Evolutionary conservation across 495 filamentous ascomycete species (phyloP), one percentile per base, ranked within the genome.

Genomic region (Venustampulla echinocandica): DNA sequence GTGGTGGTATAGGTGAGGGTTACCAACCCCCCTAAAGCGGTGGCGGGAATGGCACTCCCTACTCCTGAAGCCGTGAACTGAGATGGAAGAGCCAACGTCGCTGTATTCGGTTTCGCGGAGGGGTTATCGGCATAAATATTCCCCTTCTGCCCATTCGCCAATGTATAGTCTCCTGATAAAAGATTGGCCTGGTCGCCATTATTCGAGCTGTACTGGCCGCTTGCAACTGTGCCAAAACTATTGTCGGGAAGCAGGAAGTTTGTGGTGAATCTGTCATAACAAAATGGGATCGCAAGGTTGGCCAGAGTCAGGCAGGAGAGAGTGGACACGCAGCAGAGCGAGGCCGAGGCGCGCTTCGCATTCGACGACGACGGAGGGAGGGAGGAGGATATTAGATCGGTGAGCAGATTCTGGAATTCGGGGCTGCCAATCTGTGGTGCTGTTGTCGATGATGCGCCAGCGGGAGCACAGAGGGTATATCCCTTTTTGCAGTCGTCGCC

Each of bases 181-280:
- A 69, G 42, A 42, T 70, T 68, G 0, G 57, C 64, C 0, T 21
- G 54, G 18, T 58, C 54, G 34, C 62, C 64, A 19, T 37, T 36
- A 4, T 47, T 38, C 0, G 53, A 51, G 9, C 33, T 64, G 47
- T 66, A 69, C 10, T 59, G 33, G 25, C 67, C 68, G 0, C 52
- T 52, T 3, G 56, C 53, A 2, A 69, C 52, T 2, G 62, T 61
- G 10, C 68, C 68, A 20, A 52, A 63, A 13, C 64, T 63, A 10
- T 61, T 64, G 34, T 65, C 67, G 9, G 67, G 60, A 24, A 69
- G 63, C 28, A 56, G 56, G 39, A 46, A 69, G 20, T 69, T 60
- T 1, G 68, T 71, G 0, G 68, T 70, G 48, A 64, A 69, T 30
- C 60, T 60, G 45, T 71, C 64, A 44, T 68, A 54, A 23, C 50